phyloP scores from a whole-genome alignment of 768 basidiomycete species.

The Suillus clintonianus region DNA sequence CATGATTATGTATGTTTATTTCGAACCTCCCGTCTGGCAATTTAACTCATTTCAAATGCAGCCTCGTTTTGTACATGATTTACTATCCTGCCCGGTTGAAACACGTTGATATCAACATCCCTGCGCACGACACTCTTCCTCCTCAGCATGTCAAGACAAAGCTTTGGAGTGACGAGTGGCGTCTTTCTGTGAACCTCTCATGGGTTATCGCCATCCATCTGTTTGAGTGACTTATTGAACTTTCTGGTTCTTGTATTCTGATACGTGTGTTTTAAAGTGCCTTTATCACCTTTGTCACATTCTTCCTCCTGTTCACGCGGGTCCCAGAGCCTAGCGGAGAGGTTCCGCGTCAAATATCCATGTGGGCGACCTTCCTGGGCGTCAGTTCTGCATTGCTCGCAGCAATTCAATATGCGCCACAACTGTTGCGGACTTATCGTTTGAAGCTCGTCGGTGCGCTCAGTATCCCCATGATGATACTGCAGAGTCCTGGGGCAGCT shows the following conservation, averaged over 20 bases:
- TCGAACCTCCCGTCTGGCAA: not conserved
- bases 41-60: conserved; percentile 31
- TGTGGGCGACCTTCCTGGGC: conserved; percentile 89
- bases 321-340: conserved; percentile 36
- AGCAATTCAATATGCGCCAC: conserved; percentile 85
- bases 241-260: conserved; percentile 1
- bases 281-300: conserved; percentile 59
- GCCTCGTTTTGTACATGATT: conserved; percentile 86
- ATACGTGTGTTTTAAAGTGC: conserved; percentile 36
- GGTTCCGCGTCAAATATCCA: conserved; percentile 38
- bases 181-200: conserved; percentile 71
- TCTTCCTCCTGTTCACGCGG: conserved; percentile 56
- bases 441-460: conserved; percentile 86
- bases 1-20: conserved; percentile 71
- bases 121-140: conserved; percentile 43
- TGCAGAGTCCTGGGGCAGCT: conserved; percentile 88
- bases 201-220: conserved; percentile 73
- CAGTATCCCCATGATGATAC: conserved; percentile 93
- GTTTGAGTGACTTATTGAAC: conserved; percentile 45
- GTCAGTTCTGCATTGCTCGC: conserved; percentile 78
- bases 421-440: conserved; percentile 77
- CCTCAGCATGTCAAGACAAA: conserved; percentile 46
- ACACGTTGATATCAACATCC: conserved; percentile 50
- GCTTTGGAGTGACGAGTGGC: conserved; percentile 70
- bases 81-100: conserved; percentile 90